These are phyloP conservation scores for Trypanosomatidae sp. DNA, from an alignment of 208 protist species.

Conservation along the genomic window DNA sequence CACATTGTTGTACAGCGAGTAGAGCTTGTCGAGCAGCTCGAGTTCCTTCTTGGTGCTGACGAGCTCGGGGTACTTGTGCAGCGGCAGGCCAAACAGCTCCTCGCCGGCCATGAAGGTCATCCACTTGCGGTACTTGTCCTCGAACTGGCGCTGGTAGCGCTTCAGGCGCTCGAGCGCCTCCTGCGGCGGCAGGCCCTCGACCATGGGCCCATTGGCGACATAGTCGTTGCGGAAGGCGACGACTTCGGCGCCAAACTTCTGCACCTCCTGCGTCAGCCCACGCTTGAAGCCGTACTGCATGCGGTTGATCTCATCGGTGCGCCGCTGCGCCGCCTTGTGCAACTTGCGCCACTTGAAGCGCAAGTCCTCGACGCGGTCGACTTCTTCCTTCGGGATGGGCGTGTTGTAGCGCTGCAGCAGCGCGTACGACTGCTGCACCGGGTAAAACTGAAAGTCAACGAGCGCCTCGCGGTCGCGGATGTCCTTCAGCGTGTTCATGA, in stretches of 20 bases:
- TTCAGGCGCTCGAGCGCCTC: slow-evolving; percentile 94
- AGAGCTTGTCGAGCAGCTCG: slow-evolving; percentile 91
- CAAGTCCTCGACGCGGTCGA: slow-evolving; percentile 90
- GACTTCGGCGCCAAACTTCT: slow-evolving; percentile 89
- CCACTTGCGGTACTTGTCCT: slow-evolving; percentile 92
- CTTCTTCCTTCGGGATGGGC: slow-evolving; percentile 93
- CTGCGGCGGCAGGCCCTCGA: slow-evolving; percentile 83
- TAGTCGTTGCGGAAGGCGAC: slow-evolving; percentile 92
- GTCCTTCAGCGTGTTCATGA: slow-evolving; percentile 88
- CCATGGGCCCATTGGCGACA: slow-evolving; percentile 92
- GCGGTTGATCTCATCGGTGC: slow-evolving; percentile 81
- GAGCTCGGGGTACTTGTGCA: slow-evolving; percentile 92
- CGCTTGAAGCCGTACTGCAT: slow-evolving; percentile 92
- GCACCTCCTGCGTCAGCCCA: slow-evolving; percentile 87
- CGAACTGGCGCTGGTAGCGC: slow-evolving; percentile 92
- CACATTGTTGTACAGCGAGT: slow-evolving; percentile 93
- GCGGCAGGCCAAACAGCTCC: slow-evolving; percentile 91
- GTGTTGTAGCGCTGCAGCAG: slow-evolving; percentile 87
- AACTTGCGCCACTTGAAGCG: slow-evolving; percentile 89
- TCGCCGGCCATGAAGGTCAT: slow-evolving; percentile 90
- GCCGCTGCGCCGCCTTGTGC: slow-evolving; percentile 52
- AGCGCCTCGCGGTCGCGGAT: slow-evolving; percentile 87
- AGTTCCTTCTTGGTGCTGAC: slow-evolving; percentile 90
- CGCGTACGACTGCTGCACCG: slow-evolving; percentile 90
- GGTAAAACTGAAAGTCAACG: slow-evolving; percentile 90